These are phyloP conservation scores for Colletotrichum caudatum DNA, from an alignment of 2,329 filamentous ascomycete genomes.

Conservation along the genomic window DNA sequence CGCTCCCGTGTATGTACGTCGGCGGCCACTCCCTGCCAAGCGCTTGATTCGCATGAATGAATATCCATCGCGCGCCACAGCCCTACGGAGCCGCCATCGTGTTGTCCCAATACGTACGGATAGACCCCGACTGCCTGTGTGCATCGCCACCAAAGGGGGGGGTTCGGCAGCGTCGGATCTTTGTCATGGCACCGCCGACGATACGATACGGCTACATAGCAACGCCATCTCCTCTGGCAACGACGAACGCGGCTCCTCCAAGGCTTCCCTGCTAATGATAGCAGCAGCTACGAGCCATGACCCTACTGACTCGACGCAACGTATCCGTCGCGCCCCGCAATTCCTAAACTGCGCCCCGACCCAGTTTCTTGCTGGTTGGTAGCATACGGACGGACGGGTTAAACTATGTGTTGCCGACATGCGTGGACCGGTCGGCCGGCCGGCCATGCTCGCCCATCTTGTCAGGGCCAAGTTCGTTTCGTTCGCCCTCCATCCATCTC, in stretches of 20 bases:
- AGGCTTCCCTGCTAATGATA: background rate
- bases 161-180: background rate
- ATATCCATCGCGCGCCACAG: background rate
- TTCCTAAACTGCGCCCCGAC: background rate
- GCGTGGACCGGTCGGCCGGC: no score
- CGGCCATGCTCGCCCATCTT: conserved; percentile 8
- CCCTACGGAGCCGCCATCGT: conserved; percentile 5
- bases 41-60: background rate
- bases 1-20: conserved; percentile 1
- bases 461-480: background rate
- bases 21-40: conserved; percentile 4
- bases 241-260: background rate
- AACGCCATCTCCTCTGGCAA: background rate
- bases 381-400: background rate
- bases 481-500: background rate
- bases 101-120: background rate
- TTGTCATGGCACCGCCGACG: conserved; percentile 5
- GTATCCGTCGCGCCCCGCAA: background rate
- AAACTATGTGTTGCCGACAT: background rate
- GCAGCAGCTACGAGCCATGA: background rate
- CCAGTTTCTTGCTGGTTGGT: background rate
- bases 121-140: background rate
- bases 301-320: background rate
- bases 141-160: background rate
- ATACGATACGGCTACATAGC: background rate